Base-by-base conservation (phyloP, 208 protist species). In the Acanthamoeba rhysodes region DNA sequence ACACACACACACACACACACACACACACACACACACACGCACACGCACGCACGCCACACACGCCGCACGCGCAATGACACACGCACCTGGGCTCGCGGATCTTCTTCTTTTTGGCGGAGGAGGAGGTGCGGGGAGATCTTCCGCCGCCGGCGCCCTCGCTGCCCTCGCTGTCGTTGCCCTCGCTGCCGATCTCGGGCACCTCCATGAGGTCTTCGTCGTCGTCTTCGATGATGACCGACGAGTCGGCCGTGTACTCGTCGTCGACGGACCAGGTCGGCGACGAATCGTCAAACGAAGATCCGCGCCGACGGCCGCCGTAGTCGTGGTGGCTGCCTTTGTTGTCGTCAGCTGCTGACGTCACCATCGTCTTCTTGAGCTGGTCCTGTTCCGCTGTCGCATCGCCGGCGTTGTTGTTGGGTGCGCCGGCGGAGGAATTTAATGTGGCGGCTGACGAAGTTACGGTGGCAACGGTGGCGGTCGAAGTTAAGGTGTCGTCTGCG, bases 151-250 rank as follows among this genome's bases (percentile, higher is more conserved):
- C 64, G 64, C 64, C 64, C 64, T 72, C 64, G 64, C 64, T 72
- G 64, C 64, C 64, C 24, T 72, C 64, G 64, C 64, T 72, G n/a
- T 72, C 64, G 64, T 72, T 72, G 64, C 64, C 64, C 64, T 72
- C 64, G 64, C 64, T 72, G 9, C 64, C 64, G 64, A 72, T 72
- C n/a, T 72, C 64, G 64, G 64, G 64, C n/a, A 72, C 64, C 64
- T 72, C 64, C 64, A 72, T 72, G 64, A 72, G 64, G n/a, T 72
- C 64, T 10, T 72, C 64, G 64, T 72, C 64, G 64, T 72, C 64
- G 64, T 72, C 64, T 5, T 72, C 64, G n/a, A 72, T 72, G 64
- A 72, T 72, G 64, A 72, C 29, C n/a, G 64, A 37, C 9, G 64
- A 37, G n/a, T 72, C 64, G 22, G 64, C 64, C n/a, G 64, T 72